Evolutionary conservation across 2,329 filamentous ascomycete genomes (phyloP).

Genomic region (Penicillium corylophilum): DNA sequence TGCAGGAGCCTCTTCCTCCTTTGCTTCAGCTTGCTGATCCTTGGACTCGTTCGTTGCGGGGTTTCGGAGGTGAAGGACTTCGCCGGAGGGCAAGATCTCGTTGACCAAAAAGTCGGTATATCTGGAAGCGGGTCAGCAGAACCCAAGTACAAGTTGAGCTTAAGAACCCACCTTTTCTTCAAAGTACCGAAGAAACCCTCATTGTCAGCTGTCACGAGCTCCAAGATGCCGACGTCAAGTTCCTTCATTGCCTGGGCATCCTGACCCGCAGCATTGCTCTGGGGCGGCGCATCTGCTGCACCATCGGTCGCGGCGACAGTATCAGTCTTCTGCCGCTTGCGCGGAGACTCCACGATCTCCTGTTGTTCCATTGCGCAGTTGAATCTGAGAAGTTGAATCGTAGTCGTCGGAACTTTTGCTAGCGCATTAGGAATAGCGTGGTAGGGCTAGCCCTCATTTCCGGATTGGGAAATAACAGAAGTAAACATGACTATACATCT

Average conservation of each 20-base stretch:
- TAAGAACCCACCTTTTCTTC: slow-evolving; percentile 59
- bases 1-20: slow-evolving; percentile 9
- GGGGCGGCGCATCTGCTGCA: slow-evolving; percentile 10
- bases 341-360: slow-evolving; percentile 36
- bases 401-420: slow-evolving; percentile 17
- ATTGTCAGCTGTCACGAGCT: slow-evolving; percentile 59
- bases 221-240: slow-evolving; percentile 59
- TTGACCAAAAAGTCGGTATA: slow-evolving; percentile 94
- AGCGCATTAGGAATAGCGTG: slow-evolving; percentile 21
- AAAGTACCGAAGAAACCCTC: slow-evolving; percentile 63
- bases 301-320: slow-evolving; percentile 19
- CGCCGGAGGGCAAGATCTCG: slow-evolving; percentile 74
- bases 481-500: no score
- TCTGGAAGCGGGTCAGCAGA: slow-evolving; percentile 38
- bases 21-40: slow-evolving; percentile 1
- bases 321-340: slow-evolving; percentile 37
- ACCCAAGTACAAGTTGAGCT: neutral
- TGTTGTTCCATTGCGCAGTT: slow-evolving; percentile 29
- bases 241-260: slow-evolving; percentile 42
- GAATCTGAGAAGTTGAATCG: slow-evolving; percentile 2
- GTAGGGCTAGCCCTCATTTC: slow-evolving; percentile 29
- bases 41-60: slow-evolving; percentile 28
- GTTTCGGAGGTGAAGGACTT: slow-evolving; percentile 69
- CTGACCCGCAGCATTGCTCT: slow-evolving; percentile 8
- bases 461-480: slow-evolving; percentile 17